Conservation (phyloP, 257 asterid genomes). For the Cynanchum wilfordii region DNA sequence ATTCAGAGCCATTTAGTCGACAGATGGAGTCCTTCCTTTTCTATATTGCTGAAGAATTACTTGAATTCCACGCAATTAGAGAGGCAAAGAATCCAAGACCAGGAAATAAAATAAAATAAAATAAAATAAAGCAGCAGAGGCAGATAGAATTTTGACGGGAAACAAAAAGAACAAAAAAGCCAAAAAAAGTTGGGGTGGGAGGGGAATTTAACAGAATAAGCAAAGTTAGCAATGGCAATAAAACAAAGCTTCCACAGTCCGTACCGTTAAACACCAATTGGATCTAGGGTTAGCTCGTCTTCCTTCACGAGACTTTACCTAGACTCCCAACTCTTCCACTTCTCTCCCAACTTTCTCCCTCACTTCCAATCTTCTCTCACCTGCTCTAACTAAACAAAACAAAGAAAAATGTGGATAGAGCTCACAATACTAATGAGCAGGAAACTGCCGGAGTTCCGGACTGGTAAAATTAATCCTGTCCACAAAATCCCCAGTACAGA, state of each 20-base stretch:
- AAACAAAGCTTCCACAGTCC: conserved; percentile 1
- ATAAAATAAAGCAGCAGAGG: conserved; percentile 8
- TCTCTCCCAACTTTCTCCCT: background rate
- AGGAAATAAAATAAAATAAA: background rate
- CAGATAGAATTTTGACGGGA: background rate
- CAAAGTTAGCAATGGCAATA: background rate
- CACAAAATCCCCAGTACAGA: too few relatives aligned
- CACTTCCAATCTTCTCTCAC: background rate
- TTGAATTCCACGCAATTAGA: conserved; percentile 43
- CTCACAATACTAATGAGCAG: background rate
- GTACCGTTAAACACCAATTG: conserved; percentile 13
- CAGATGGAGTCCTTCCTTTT: background rate
- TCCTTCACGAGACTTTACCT: background rate
- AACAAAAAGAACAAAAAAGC: background rate
- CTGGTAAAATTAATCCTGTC: background rate
- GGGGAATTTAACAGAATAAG: background rate
- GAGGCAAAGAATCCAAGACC: conserved; percentile 14
- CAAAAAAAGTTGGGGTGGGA: background rate
- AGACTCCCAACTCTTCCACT: background rate
- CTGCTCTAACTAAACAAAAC: background rate
- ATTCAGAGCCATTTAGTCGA: background rate
- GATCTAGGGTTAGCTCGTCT: conserved; percentile 21
- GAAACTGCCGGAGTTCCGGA: background rate
- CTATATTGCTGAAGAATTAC: conserved; percentile 20
- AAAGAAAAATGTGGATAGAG: background rate